phyloP scores from a whole-genome alignment of 2,329 filamentous ascomycete genomes.

The Ambrosiella cleistominuta region DNA sequence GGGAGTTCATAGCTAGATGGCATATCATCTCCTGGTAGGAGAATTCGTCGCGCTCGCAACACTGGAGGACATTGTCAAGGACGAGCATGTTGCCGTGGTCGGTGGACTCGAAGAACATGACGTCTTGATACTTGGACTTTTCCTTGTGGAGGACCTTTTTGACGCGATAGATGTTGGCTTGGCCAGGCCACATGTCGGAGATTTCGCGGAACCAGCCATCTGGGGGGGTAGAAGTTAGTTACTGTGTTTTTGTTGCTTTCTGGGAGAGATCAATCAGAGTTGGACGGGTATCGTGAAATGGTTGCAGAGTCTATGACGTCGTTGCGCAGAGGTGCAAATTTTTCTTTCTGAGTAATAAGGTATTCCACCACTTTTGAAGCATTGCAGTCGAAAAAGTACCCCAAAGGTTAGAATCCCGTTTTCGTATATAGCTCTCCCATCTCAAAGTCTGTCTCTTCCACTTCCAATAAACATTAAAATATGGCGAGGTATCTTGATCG shows the following conservation, averaged over 20 bases:
- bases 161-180: constrained; percentile 96
- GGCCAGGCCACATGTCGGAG: constrained; percentile 96
- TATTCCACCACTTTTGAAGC: neutral
- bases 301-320: neutral
- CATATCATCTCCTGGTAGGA: constrained; percentile 99
- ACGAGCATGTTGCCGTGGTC: constrained; percentile 93
- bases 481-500: neutral
- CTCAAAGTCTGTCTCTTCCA: too few relatives aligned
- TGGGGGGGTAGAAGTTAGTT: constrained; percentile 22
- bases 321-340: neutral
- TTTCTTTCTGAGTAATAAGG: neutral
- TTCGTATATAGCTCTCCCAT: too few relatives aligned
- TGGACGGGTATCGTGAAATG: neutral
- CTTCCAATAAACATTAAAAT: too few relatives aligned
- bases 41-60: constrained; percentile 97
- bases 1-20: constrained; percentile 93
- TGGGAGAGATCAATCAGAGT: neutral
- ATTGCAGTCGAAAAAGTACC: neutral
- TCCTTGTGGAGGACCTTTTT: constrained; percentile 97
- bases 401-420: neutral
- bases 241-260: neutral
- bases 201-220: constrained; percentile 99
- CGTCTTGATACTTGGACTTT: constrained; percentile 98
- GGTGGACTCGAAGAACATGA: constrained; percentile 95
- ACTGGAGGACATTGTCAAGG: constrained; percentile 97